Percentiles rank a stretch among this genome's conserved stretches.
Conservation (phyloP, 139 green algal genomes). For the Chlorella sp. region DNA sequence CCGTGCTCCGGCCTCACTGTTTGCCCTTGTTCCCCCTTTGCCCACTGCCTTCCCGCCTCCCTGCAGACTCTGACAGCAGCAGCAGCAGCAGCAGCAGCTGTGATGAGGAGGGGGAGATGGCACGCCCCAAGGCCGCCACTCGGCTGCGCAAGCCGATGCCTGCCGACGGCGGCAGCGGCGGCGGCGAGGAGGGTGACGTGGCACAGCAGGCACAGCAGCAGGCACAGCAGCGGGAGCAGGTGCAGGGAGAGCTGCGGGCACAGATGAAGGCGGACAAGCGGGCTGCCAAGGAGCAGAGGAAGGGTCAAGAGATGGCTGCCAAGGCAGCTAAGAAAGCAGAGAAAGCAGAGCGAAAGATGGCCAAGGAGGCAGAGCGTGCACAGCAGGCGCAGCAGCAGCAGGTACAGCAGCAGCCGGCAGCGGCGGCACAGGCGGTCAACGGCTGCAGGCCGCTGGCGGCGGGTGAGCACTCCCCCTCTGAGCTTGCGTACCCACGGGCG, state of each 20-base stretch:
- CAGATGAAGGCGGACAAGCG: not conserved
- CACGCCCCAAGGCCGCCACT: not conserved
- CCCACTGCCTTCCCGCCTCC: too few species aligned
- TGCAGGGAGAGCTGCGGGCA: not conserved
- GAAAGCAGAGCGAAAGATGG: not conserved
- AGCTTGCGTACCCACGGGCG: not conserved
- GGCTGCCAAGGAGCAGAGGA: not conserved
- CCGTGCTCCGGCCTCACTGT: too few species aligned
- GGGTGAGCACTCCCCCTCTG: not conserved
- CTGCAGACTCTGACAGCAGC: constrained; percentile 12
- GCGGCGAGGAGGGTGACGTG: not conserved
- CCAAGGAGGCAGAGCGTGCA: not conserved
- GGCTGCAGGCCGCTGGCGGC: not conserved
- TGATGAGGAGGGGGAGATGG: not conserved
- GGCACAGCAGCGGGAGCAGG: not conserved
- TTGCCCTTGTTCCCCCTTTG: too few species aligned
- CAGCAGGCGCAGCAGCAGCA: not conserved
- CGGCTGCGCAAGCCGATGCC: not conserved
- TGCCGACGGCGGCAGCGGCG: not conserved
- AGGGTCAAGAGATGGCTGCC: not conserved
- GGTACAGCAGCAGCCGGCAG: not conserved
- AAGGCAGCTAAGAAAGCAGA: not conserved
- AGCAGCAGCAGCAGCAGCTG: constrained; percentile 26
- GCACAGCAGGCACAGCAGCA: not conserved
- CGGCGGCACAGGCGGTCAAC: not conserved